Base-by-base conservation (phyloP, 1,284 basidiomycete genomes). In the Puccinia brachypodii region DNA sequence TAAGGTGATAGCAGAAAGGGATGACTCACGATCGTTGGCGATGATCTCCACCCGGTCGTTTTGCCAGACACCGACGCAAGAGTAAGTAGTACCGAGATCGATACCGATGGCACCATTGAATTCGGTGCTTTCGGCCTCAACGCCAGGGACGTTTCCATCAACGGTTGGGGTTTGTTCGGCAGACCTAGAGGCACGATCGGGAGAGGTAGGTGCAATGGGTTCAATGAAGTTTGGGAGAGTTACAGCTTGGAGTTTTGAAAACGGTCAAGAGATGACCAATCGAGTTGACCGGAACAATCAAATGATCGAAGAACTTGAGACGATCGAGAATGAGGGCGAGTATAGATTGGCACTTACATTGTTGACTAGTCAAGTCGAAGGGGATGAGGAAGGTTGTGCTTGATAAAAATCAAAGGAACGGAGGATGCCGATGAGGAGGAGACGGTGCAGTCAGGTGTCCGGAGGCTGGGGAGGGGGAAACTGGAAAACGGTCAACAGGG, bases 11-110 rank as follows among this genome's bases (percentile, higher is more conserved):
- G 74, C 14, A 14, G 19, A 40, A 9, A 42, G n/a, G 19, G 28
- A 56, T 25, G 13, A 50, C 72, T 72, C 3, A 82, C 56, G 68
- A 38, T 80, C 83, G 88, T 97, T 97, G 87, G 95, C 94, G 86
- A 96, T 95, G 85, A 96, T 97, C 88, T 98, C 95, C 58, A 97
- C 95, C 85, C 93, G 93, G 85, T 94, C 95, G 83, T 92, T 92
- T 82, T 92, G 92, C 88, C 95, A 94, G 81, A 98, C 94, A 89
- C 88, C 89, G 78, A 89, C 89, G 86, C 89, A 89, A 83, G 88
- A 89, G 85, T 89, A 89, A 66, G 89, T 90, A n/a, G 89, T 90
- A 86, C 89, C 89, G 82, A 89, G 84, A 87, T 89, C 89, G 85
- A 90, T 89, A 88, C 89, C 87, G 83, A 87, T 86, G 73, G 84